phyloP scores from a whole-genome alignment of 1,284 basidiomycete genomes.

The Meripilus lineatus region DNA sequence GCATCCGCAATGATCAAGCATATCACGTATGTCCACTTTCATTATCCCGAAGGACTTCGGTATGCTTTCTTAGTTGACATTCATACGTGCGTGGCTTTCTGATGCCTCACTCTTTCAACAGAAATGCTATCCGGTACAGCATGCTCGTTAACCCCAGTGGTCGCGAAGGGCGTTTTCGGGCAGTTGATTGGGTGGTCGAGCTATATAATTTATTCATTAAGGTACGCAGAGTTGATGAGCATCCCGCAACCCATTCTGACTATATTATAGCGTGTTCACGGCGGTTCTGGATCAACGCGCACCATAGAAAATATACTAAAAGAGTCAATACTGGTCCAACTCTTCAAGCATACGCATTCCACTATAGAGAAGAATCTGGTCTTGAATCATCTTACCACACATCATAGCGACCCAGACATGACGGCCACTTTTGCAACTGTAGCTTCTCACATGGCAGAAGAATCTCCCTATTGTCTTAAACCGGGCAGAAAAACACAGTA shows the following conservation, averaged over 20 bases:
- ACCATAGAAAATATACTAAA: conserved; percentile 11
- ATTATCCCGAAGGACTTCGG: not conserved
- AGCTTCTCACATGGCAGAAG: conserved; percentile 16
- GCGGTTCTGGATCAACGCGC: conserved; percentile 11
- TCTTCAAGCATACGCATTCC: too few relatives aligned
- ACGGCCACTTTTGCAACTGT: conserved; percentile 21
- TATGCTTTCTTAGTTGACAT: too few relatives aligned
- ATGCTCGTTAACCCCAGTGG: too few relatives aligned
- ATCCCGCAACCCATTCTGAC: not conserved
- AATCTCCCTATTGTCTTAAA: conserved; percentile 16
- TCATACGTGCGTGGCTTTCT: too few relatives aligned
- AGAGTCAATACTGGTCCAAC: conserved; percentile 12
- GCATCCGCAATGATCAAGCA: conserved; percentile 21
- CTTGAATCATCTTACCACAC: conserved; percentile 20
- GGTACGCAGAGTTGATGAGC: conserved; percentile 5
- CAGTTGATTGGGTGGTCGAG: conserved; percentile 23
- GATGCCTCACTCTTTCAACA: too few relatives aligned
- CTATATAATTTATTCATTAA: conserved; percentile 21
- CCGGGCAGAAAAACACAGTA: conserved; percentile 16
- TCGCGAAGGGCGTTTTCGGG: too few relatives aligned
- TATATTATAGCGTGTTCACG: conserved; percentile 5
- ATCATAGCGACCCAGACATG: conserved; percentile 27
- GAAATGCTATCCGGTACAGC: not conserved
- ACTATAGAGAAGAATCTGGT: conserved; percentile 26
- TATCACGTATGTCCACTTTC: not conserved